phyloP scores from a whole-genome alignment of 495 filamentous ascomycete genomes.

The Podospora appendiculata region DNA sequence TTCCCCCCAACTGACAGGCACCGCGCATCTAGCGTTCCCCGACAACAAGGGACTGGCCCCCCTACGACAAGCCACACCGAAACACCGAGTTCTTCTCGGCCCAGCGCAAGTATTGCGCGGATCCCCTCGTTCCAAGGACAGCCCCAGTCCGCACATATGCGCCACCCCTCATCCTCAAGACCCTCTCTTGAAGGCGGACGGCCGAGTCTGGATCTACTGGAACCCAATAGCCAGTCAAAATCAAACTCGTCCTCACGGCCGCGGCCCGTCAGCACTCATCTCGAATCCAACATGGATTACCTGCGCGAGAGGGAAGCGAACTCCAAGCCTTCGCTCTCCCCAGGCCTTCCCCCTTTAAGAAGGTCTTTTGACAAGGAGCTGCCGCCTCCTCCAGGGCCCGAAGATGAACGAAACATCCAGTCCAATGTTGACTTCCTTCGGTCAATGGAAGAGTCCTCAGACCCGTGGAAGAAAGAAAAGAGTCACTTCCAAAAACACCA shows the following conservation, averaged over 20 bases:
- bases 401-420: conserved; percentile 62
- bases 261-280: conserved; percentile 55
- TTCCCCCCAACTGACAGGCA: conserved; percentile 52
- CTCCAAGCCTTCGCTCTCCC: conserved; percentile 25
- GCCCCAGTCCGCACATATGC: conserved; percentile 33
- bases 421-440: conserved; percentile 86
- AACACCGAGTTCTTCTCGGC: conserved; percentile 9
- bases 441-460: conserved; percentile 58
- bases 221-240: conserved; percentile 32
- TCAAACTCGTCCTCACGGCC: conserved; percentile 15
- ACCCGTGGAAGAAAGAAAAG: conserved; percentile 63
- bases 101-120: conserved; percentile 17
- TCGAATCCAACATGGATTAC: conserved; percentile 69
- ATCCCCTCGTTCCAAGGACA: conserved; percentile 44
- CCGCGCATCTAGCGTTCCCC: conserved; percentile 47
- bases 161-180: conserved; percentile 59
- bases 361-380: conserved; percentile 28
- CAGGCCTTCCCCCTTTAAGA: conserved; percentile 28
- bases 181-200: conserved; percentile 73
- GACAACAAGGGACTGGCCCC: conserved; percentile 28
- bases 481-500: conserved; percentile 50
- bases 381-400: conserved; percentile 31
- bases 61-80: conserved; percentile 23
- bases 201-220: conserved; percentile 54
- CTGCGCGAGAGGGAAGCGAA: conserved; percentile 55